Base-by-base conservation (phyloP, 805 yeast species). In the Yarrowia bubula region DNA sequence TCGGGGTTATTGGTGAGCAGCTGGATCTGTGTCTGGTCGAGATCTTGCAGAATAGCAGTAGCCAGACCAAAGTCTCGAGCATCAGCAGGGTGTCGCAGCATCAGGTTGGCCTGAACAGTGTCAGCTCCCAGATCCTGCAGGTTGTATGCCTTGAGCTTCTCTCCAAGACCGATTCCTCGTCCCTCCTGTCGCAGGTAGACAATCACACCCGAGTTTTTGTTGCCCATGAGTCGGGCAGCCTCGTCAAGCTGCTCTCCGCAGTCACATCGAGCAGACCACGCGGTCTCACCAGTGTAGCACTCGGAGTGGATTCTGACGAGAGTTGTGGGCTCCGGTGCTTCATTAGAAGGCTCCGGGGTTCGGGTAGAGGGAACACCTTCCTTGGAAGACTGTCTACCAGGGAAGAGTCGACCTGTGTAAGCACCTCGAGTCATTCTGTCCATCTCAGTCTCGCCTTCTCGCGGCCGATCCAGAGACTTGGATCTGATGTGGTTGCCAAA, bases 341-440 rank as follows among this genome's bases (percentile, higher is more conserved):
- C 8, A 13, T 37, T 17, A 5, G 57, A 2, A 4, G 71, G 66
- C 48, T 48, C 66, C 14, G 48, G 63, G 28, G 44, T 55, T 13
- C 42, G 46, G 4, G 41, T 22, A n/a, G 13, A 57, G 65, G 55
- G 69, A 68, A 13, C 48, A 65, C 68, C 73, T 18, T 55, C 61
- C n/a, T 15, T 39, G 76, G 84, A 96, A 3, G 77, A 72, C 35
- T 75, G 75, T 69, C 99, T 82, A 3, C 98, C 98, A 5, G 99
- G 98, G 70, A 84, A 86, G 63, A 95, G 78, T 71, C 85, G 86
- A 6, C 99, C 99, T 37, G 90, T 85, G 70, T 95, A 95, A 0
- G 99, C 99, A 32, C 99, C 99, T 70, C 99, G 83, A n/a, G 96
- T 92, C 98, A 95, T 95, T 70, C 99, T 77, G 74, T 91, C 98